Base-by-base conservation (phyloP, 2,329 filamentous ascomycete genomes). In the Ascochyta lentis region DNA sequence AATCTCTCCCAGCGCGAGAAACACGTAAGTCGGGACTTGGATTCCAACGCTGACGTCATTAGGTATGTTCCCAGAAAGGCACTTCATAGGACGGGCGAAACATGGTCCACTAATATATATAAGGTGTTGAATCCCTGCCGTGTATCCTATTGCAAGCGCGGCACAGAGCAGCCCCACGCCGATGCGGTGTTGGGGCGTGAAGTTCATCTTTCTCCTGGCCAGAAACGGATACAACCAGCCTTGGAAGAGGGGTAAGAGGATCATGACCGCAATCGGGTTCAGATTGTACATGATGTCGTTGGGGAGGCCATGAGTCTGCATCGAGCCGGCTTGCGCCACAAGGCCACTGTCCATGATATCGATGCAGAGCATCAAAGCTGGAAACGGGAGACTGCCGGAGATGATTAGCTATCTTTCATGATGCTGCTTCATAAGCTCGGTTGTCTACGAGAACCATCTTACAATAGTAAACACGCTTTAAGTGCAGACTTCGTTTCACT, bases 251-350 rank as follows among this genome's bases (percentile, higher is more conserved):
- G 89, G 89, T 47, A 91, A 88, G 76, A 91, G 84, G 68, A 92
- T 84, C 65, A 92, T 84, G 58, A 92, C 83, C 19, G 87, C 84
- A 62, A 92, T 84, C 4, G 89, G 88, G 73, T 91, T 87, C 34
- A 92, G 79, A 76, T 91, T 91, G 72, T 86, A 84, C 68, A 92
- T 84, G 52, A 92, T 78, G 68, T 92, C 89, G 79, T 92, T 92
- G 66, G 89, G 89, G 3, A 90, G 82, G 23, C 88, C 88, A 67
- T 88, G 79, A 5, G 60, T 63, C 16, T 60, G 29, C 65, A 69
- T 66, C 26, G 60, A 56, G 7, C 62, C 65, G 12, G 65, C 65
- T 55, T 68, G 66, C 12, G 66, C 62, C 13, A 66, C 50, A 13
- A 67, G 37, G 31, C 62, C 66, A 47, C 60, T 65, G 51, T 46